Evolutionary conservation across 768 basidiomycete species (phyloP), one percentile per base, ranked within the genome.

Genomic region (Psilocybe subaeruginosa): DNA sequence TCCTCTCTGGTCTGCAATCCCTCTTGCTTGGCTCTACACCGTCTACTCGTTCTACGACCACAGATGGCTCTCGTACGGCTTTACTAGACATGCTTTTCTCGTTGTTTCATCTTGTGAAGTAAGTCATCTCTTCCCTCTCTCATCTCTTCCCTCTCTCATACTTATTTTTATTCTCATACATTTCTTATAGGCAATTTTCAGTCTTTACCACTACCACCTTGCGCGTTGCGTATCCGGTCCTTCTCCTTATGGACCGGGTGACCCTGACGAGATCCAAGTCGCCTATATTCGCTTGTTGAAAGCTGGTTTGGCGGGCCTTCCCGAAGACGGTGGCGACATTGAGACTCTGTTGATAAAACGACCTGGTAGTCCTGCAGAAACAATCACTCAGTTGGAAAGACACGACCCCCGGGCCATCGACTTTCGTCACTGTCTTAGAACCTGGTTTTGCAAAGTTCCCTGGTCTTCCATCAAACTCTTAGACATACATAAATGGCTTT

Each of bases 401-500:
- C 76, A 85, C 60, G 91, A 94, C 67, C 87, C 85, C 8, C 84
- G 90, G 7, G 90, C 90, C 1, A 73, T 89, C 39, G 90, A 92
- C 66, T 92, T 91, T 70, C 82, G 90, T 14, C 84, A 87, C 66
- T 78, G 76, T 64, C 76, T 92, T 53, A 80, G 89, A 68, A 89
- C 86, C 17, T 91, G 93, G 93, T 96, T 96, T 72, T 76, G 82
- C 58, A 86, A 85, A 65, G 85, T 81, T 14, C 85, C 87, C 0
- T 97, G 91, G 90, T 88, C 88, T 0, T 77, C 82, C 11, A 82
- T 97, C 59, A 85, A 79, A 47, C 79, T 77, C 16, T 76, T 82
- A 41, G 85, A 93, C 70, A 76, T 93, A 58, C 80, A 80, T 45
- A 78, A 83, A 61, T 96, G 93, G 91, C 76, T 97, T 31, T 87